Conservation (phyloP, 1,284 basidiomycete genomes). For the Ceratobasidium sp. region DNA sequence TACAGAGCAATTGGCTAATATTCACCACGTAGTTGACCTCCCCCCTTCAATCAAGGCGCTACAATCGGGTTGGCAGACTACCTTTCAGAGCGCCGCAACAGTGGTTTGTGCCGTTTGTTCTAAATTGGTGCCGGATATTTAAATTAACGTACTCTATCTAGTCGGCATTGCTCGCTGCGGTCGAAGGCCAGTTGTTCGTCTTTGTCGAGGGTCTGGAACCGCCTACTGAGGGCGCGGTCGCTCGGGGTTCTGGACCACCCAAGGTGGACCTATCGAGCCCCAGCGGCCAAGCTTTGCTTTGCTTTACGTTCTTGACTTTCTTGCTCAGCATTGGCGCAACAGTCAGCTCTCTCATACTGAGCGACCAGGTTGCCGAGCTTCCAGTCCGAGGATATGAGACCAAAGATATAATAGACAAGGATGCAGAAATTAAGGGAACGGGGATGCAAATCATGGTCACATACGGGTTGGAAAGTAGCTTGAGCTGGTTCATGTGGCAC, state of each 20-base stretch:
- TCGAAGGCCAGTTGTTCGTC: neutral
- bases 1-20: too few species aligned
- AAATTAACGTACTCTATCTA: neutral
- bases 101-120: neutral
- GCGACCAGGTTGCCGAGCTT: neutral
- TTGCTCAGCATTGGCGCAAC: slow-evolving; percentile 11
- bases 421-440: too few species aligned
- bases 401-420: too few species aligned
- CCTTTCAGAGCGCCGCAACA: slow-evolving; percentile 7
- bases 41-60: neutral
- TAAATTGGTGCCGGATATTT: neutral
- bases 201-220: neutral
- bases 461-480: too few species aligned
- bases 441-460: too few species aligned
- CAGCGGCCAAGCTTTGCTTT: neutral
- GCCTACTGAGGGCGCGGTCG: too few species aligned
- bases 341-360: slow-evolving; percentile 5
- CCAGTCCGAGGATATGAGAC: too few species aligned
- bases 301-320: neutral
- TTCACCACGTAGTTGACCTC: neutral
- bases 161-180: neutral
- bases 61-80: neutral
- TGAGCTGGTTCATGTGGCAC: too few species aligned
- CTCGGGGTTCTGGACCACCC: too few species aligned
- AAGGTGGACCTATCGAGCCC: neutral